Percentiles rank a stretch among this genome's conserved stretches.
Evolutionary conservation across 139 green algal species (phyloP).

Genomic region (Chlorella sp.): DNA sequence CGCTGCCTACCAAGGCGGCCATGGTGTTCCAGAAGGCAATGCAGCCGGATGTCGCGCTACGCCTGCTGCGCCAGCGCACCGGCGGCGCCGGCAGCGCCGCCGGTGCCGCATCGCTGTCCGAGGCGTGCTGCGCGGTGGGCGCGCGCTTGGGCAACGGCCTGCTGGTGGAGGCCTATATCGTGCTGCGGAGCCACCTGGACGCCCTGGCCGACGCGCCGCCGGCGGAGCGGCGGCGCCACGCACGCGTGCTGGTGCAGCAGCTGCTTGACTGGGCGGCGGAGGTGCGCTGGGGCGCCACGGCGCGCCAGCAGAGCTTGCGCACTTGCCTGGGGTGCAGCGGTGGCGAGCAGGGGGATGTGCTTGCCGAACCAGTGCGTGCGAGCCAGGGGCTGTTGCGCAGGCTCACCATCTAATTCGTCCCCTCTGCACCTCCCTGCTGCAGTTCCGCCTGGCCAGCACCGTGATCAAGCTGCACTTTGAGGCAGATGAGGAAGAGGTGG

Average conservation of each 20-base stretch:
- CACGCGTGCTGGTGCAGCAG: conserved; percentile 20
- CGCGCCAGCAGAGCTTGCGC: too few relatives aligned
- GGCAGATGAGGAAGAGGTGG: conserved; percentile 36
- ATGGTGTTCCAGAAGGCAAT: neutral
- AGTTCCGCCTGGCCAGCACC: too few relatives aligned
- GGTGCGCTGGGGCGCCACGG: neutral
- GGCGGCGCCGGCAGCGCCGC: neutral
- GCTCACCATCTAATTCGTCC: too few relatives aligned
- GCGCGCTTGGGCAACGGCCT: conserved; percentile 35
- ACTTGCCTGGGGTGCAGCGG: too few relatives aligned
- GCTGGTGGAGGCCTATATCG: conserved; percentile 39
- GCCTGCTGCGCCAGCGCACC: conserved; percentile 39
- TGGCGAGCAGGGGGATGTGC: too few relatives aligned
- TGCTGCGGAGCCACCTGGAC: conserved; percentile 7
- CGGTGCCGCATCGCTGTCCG: neutral
- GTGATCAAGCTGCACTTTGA: conserved; percentile 34
- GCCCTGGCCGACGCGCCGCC: neutral
- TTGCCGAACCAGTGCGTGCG: too few relatives aligned
- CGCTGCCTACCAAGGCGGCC: conserved; percentile 9
- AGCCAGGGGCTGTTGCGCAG: conserved; percentile 31
- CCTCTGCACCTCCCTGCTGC: too few relatives aligned
- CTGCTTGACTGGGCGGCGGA: conserved; percentile 32
- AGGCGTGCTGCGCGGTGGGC: conserved; percentile 23
- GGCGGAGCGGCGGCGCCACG: neutral
- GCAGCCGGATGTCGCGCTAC: conserved; percentile 39